Evolutionary conservation across 208 protist species (phyloP), one percentile per base, ranked within the genome.

Genomic region (Wallacemonas collosoma): DNA sequence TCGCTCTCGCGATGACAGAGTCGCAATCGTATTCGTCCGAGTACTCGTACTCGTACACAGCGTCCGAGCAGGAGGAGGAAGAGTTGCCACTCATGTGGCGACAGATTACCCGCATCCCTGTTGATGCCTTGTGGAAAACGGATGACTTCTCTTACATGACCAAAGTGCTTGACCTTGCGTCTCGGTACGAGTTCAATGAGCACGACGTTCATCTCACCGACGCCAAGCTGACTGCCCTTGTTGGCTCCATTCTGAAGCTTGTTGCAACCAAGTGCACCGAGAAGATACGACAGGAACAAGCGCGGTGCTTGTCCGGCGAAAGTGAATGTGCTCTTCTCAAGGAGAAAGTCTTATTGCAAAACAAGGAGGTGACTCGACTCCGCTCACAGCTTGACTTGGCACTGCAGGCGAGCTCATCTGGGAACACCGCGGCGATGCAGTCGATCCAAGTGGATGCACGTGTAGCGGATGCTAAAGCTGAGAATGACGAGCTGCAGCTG

Each of bases 81-180:
- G 73, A 75, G 4, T 36, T 56, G 3, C 71, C 57, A n/a, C 62
- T 70, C 15, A 92, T 92, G 87, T 92, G 87, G 87, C 41, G 73
- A 51, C 87, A 92, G 68, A 89, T 92, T 36, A 74, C 69, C 40
- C 75, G 87, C 1, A 93, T 97, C 68, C 92, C 92, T 1, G 81
- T 95, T 72, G 77, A 88, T 66, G 83, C 93, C 45, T 75, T 93
- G 60, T 73, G 91, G 44, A 81, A 81, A 38, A 80, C 80, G 14
- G 54, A 71, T 14, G 68, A 88, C 15, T 86, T 86, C 74, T 66
- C 80, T 7, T 87, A 87, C 69, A 76, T 94, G 38, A 73, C 85
- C 35, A 87, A 89, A 58, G 89, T 90, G 26, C 80, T 92, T 74
- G 72, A 77, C 15, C 76, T 87, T 14, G 78, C 82, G 0, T 60